A percentile compares a stretch with the other conserved stretches of the same genome.
Conservation (phyloP, 83 land plant species). For the Picea mariana region DNA sequence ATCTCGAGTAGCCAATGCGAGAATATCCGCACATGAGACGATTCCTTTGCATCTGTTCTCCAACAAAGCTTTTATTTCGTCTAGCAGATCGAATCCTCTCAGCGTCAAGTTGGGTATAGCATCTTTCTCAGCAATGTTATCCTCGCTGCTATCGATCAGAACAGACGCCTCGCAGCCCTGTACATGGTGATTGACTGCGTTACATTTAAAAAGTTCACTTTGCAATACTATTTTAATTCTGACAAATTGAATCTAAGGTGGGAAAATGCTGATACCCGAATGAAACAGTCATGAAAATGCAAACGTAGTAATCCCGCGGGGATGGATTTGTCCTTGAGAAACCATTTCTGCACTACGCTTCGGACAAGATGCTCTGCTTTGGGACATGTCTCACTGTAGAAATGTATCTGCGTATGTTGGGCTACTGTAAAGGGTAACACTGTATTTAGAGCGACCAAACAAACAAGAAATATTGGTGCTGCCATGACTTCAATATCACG, state of each 20-base stretch:
- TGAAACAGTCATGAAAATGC: slow-evolving; percentile 52
- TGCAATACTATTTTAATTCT: no score
- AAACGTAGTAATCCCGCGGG: slow-evolving; percentile 37
- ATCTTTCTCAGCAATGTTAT: slow-evolving; percentile 22
- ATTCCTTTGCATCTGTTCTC: slow-evolving; percentile 19
- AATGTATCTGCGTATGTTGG: slow-evolving; percentile 9
- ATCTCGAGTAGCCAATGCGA: slow-evolving; percentile 25
- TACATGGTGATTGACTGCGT: neutral
- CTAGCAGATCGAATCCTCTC: slow-evolving; percentile 30
- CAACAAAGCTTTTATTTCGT: slow-evolving; percentile 9
- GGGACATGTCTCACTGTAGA: slow-evolving; percentile 35
- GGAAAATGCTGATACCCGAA: slow-evolving; percentile 12
- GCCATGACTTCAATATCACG: no score
- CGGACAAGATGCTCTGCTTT: slow-evolving; percentile 23
- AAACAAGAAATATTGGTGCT: no score
- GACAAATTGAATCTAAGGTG: no score
- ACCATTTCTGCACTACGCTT: slow-evolving; percentile 7
- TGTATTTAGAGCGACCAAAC: no score
- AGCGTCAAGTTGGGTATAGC: slow-evolving; percentile 26
- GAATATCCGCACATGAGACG: slow-evolving; percentile 32
- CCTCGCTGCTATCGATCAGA: slow-evolving; percentile 20
- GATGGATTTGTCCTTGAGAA: slow-evolving; percentile 20
- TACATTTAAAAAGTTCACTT: neutral
- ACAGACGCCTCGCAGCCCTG: slow-evolving; percentile 38
- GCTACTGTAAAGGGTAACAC: neutral